phyloP scores from a whole-genome alignment of 176 grass and related monocot species.

The Oryza rufipogon region DNA sequence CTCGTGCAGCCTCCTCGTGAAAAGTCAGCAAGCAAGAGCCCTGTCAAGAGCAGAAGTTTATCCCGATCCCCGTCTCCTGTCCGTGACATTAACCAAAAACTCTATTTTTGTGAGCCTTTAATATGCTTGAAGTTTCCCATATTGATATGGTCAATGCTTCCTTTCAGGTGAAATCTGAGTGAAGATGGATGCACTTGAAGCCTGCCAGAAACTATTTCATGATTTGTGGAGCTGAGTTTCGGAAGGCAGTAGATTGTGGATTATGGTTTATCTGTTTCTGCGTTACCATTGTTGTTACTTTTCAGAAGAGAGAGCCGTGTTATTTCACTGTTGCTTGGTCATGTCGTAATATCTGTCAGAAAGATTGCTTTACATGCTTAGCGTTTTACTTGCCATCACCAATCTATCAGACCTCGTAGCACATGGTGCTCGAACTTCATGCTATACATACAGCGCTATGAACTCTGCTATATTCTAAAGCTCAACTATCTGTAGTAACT shows the following conservation, averaged over 20 bases:
- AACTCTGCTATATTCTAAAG: background rate
- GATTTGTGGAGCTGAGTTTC: background rate
- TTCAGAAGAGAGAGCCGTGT: background rate
- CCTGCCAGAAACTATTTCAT: background rate
- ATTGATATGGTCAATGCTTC: background rate
- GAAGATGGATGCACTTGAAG: conserved; percentile 8
- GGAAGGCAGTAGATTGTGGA: background rate
- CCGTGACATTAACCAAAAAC: background rate
- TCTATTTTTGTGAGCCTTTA: background rate
- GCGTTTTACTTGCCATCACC: background rate
- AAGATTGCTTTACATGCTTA: background rate
- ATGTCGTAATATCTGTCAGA: background rate
- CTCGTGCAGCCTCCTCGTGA: conserved; percentile 37
- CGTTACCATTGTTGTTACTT: background rate
- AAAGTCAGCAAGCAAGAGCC: conserved; percentile 47
- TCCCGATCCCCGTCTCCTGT: conserved; percentile 40
- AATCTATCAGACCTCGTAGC: background rate
- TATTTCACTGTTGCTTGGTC: background rate
- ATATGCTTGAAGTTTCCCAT: background rate
- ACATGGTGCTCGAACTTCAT: background rate
- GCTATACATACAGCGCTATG: background rate
- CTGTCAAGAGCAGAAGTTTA: conserved; percentile 47
- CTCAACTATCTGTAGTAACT: background rate
- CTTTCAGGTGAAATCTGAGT: conserved; percentile 48
- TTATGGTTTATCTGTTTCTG: conserved; percentile 8